Evolutionary conservation across 1,284 basidiomycete species (phyloP), one percentile per base, ranked within the genome.

Genomic region (Pterula multifida): DNA sequence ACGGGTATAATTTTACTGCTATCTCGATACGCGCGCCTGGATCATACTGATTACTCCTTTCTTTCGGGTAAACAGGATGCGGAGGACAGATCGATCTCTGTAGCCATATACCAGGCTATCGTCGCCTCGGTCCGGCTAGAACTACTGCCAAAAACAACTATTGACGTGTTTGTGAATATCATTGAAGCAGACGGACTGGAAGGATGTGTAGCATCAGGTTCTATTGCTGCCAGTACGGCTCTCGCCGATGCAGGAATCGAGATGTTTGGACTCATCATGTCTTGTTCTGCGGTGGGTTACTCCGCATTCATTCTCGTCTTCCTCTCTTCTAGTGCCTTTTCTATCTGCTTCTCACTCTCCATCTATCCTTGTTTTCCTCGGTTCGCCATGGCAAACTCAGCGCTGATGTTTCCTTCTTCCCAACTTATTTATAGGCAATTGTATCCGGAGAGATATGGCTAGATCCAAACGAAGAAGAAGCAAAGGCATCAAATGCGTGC

Each of bases 171-270:
- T 65, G 68, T 99, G 44, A 87, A 84, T 13, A 75, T 99, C 19
- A 81, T 99, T 28, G 93, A 99, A 66, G 84, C 85, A 9, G 93
- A 97, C 61, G 88, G 89, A 2, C 72, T 87, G 15, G 85, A 92
- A 60, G 80, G 81, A 21, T 90, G 90, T 55, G 73, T 94, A n/a
- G 79, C 87, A 0, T 79, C 89, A 3, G 90, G 86, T 0, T 74
- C 86, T 12, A 81, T 91, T 2, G 94, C 94, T 11, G 91, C 93
- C 0, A 91, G 88, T 57, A 81, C 90, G 1, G 94, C 96, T 0
- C 72, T 98, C 19, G 90, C 89, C 4, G 78, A 90, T 58, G 90
- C 91, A 17, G 89, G 90, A 0, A 81, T 95, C 51, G 90, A 94
- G 56, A 81, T 95, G 75, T 66, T 85, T 47, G 92, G 90, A 2